A percentile compares a stretch with the other conserved stretches of the same genome.
phyloP scores from a whole-genome alignment of 1,284 basidiomycete genomes.

The Tylopilus sp. region DNA sequence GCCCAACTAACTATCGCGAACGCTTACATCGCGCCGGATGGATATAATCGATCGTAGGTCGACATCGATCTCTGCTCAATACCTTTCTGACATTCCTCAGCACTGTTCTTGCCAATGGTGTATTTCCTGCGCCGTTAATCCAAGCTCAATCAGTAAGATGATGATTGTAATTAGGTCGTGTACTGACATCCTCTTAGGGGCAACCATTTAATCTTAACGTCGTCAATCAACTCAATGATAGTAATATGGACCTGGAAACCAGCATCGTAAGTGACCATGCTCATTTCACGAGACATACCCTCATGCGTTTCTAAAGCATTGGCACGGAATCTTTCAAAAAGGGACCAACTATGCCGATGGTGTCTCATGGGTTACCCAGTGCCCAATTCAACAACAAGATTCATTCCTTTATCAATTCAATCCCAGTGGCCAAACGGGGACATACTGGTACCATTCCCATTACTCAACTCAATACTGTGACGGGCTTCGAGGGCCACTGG shows the following conservation, averaged over 20 bases:
- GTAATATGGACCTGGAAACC: not conserved
- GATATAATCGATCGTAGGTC: not conserved
- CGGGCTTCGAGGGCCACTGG: not conserved
- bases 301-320: not conserved
- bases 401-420: not conserved
- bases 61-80: not conserved
- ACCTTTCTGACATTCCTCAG: not conserved
- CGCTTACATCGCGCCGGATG: not conserved
- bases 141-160: not conserved
- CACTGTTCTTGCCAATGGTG: not conserved
- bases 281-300: not conserved
- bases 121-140: not conserved
- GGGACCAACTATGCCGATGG: not conserved
- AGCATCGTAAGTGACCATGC: not conserved
- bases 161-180: not conserved
- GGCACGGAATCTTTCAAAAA: not conserved
- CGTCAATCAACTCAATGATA: not conserved
- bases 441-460: slow-evolving; percentile 1
- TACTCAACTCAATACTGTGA: not conserved
- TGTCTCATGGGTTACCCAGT: not conserved
- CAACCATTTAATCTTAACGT: not conserved
- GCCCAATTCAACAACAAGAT: not conserved
- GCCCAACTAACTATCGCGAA: not conserved
- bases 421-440: not conserved
- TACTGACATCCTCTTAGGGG: not conserved